Conservation (phyloP, 139 green algal species). For the Chara braunii region DNA sequence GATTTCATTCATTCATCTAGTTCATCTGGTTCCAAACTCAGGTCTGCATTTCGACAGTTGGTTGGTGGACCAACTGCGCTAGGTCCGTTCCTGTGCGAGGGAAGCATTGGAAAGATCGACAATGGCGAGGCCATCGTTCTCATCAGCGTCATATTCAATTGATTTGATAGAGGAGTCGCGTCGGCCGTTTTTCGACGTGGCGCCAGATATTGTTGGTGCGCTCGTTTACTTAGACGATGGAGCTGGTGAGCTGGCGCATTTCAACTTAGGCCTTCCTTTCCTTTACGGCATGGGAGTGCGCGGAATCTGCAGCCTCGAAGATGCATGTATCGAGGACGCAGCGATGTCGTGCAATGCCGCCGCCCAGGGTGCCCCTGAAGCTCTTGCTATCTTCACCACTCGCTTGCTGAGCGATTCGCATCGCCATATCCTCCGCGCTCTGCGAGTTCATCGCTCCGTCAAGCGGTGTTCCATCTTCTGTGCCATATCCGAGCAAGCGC, state of each 20-base stretch:
- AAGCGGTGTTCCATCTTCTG: constrained; percentile 1
- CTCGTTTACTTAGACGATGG: constrained; percentile 22
- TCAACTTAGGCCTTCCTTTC: constrained; percentile 15
- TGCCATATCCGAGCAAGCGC: constrained; percentile 2
- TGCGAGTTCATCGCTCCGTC: background rate
- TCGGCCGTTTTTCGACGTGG: constrained; percentile 4
- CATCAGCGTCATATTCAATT: too few species aligned
- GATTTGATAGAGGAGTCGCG: background rate
- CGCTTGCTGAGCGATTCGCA: constrained; percentile 1
- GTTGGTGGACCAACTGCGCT: too few species aligned
- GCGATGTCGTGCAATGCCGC: background rate
- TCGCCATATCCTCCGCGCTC: constrained; percentile 1
- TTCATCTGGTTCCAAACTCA: too few species aligned
- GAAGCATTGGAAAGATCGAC: too few species aligned
- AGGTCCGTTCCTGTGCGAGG: too few species aligned
- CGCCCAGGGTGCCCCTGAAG: background rate
- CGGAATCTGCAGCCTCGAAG: constrained; percentile 12
- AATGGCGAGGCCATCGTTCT: too few species aligned
- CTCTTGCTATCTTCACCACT: background rate
- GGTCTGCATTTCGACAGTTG: too few species aligned
- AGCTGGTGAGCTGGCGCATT: constrained; percentile 17
- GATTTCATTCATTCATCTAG: too few species aligned
- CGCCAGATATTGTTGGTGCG: background rate
- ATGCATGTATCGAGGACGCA: background rate
- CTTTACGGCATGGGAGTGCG: constrained; percentile 13